phyloP scores from a whole-genome alignment of 306 rosid genomes.

The Prinsepia uniflora region DNA sequence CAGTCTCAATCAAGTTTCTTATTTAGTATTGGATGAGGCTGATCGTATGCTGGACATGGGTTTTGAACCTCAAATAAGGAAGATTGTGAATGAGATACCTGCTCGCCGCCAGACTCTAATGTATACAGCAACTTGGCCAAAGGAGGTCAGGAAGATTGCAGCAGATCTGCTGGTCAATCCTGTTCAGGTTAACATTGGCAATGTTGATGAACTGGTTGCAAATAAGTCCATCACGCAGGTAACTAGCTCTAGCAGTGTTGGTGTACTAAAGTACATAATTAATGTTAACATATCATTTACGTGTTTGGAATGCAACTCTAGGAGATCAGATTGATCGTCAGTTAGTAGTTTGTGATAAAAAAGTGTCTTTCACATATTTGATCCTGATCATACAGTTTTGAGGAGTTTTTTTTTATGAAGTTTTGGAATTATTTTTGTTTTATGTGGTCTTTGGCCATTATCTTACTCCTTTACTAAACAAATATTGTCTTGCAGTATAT shows the following conservation, averaged over 20 bases:
- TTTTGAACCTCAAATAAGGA: constrained; percentile 97
- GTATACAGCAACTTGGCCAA: constrained; percentile 99
- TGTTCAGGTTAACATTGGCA: constrained; percentile 96
- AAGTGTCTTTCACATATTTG: background rate
- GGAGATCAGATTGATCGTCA: background rate
- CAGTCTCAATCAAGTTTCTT: constrained; percentile 86
- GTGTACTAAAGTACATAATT: background rate
- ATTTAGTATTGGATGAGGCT: constrained; percentile 95
- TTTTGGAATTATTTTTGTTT: background rate
- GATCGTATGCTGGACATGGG: constrained; percentile 99
- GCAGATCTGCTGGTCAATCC: constrained; percentile 90
- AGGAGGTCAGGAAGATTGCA: constrained; percentile 96
- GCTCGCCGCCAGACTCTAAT: constrained; percentile 90
- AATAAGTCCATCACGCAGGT: constrained; percentile 98
- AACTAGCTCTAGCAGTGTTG: constrained; percentile 17
- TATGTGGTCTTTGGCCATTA: constrained; percentile 6
- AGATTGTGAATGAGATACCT: constrained; percentile 95
- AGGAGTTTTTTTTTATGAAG: background rate
- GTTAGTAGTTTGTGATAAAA: background rate
- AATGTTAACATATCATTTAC: background rate
- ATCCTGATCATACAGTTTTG: background rate
- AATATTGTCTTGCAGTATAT: constrained; percentile 53
- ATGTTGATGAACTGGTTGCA: constrained; percentile 95
- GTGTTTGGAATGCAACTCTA: constrained; percentile 3
- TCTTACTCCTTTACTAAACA: background rate